Evolutionary conservation across 306 rosid species (phyloP), one percentile per base, ranked within the genome.

Genomic region (Cucurbita maxima): DNA sequence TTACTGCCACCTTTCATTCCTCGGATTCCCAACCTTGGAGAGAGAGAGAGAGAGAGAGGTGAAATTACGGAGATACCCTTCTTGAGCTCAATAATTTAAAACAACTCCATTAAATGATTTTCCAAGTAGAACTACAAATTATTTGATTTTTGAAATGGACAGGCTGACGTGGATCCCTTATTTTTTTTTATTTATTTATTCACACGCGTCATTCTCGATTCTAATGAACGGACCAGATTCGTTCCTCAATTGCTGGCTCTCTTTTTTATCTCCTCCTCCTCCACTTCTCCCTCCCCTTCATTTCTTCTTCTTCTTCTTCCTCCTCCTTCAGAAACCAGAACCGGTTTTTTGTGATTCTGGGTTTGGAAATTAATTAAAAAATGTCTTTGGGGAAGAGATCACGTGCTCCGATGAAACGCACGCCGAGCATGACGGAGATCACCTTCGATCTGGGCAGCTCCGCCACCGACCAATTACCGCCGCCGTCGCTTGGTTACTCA

Each of bases 301-400:
- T 15, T 11, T 30, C 34, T 8, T 51, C 37, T 4, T 13, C 58
- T 6, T 66, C 72, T 44, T 22, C 77, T 53, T 61, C 18, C 1
- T 30, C 34, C 4, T 30, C 34, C 34, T 34, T 51, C 15, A 40
- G 0, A 25, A 64, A 64, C 71, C 71, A n/a, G 5, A 64, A 40
- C 16, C 71, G 20, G 22, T 58, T 61, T 37, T 50, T 14, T 50
- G 1, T 1, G 7, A 50, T 50, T 66, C 20, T 12, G 6, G 1
- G 4, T 41, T 67, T 45, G 3, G 7, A 20, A 43, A 63, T 41
- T 40, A 19, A 48, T 36, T 68, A 16, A 41, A 79, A 75, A 68
- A 93, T 87, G 98, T 11, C 84, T 87, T 74, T 94, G 66, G 97
- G 97, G 55, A 94, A 90, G 87, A 87, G 97, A 64, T 82, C 88